phyloP scores from a whole-genome alignment of 2,329 filamentous ascomycete genomes.

The Colletotrichum costaricense region DNA sequence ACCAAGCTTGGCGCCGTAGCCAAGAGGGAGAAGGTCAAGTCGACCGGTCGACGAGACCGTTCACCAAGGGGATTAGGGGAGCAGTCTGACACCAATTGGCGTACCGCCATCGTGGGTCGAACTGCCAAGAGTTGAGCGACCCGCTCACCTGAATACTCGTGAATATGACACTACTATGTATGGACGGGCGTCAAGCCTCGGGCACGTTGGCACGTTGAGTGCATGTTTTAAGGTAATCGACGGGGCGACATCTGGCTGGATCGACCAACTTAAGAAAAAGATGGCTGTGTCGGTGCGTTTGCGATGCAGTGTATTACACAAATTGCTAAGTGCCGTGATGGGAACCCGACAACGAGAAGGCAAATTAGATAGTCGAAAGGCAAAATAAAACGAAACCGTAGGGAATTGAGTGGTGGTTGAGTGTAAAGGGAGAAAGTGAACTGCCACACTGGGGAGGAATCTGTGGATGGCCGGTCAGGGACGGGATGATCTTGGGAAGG shows the following conservation, averaged over 20 bases:
- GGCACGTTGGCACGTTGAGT: constrained; percentile 27
- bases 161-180: not conserved
- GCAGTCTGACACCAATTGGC: constrained; percentile 26
- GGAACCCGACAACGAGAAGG: constrained; percentile 5
- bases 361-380: constrained; percentile 2
- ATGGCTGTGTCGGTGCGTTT: not conserved
- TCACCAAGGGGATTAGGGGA: not conserved
- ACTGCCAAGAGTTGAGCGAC: constrained; percentile 27
- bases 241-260: not conserved
- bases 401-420: not conserved
- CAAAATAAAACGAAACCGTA: constrained; percentile 1
- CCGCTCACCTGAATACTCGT: constrained; percentile 23
- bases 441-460: not conserved
- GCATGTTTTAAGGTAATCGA: constrained; percentile 25
- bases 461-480: not conserved
- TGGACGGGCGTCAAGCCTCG: constrained; percentile 5
- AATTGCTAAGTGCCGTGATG: not conserved
- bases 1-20: constrained; percentile 23
- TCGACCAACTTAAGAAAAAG: constrained; percentile 1
- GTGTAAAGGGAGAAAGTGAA: not conserved
- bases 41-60: not conserved
- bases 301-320: not conserved
- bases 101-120: constrained; percentile 32
- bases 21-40: not conserved
- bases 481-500: not conserved